Evolutionary conservation across 176 grass and related monocot species (phyloP).

Genomic region (Ensete ventricosum): DNA sequence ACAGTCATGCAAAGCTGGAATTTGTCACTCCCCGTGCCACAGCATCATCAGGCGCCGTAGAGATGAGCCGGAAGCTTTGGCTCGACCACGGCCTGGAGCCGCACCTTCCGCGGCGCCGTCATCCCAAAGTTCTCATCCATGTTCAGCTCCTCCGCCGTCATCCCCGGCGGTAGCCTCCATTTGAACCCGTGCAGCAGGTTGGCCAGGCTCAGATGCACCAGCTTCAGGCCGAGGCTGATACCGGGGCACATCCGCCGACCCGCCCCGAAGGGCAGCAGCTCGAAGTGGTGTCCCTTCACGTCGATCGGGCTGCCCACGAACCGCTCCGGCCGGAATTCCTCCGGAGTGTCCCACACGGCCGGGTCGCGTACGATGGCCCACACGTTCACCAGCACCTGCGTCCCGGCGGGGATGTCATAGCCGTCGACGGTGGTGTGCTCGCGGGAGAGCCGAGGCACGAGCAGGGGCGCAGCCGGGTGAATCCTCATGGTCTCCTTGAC

Average conservation of each 20-base stretch:
- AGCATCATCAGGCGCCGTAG: not conserved
- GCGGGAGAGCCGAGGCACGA: not conserved
- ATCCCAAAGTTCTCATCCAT: constrained; percentile 33
- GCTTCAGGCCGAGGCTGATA: constrained; percentile 37
- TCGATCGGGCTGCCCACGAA: constrained; percentile 35
- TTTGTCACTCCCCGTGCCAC: too few species aligned
- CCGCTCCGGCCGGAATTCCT: constrained; percentile 42
- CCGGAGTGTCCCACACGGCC: constrained; percentile 36
- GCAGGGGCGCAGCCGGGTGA: not conserved
- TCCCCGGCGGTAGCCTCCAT: constrained; percentile 41
- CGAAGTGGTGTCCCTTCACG: constrained; percentile 46
- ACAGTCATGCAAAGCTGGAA: too few species aligned
- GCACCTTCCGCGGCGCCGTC: not conserved
- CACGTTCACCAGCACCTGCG: constrained; percentile 43
- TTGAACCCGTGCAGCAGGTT: constrained; percentile 45
- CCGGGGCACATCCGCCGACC: constrained; percentile 61
- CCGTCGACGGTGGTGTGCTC: constrained; percentile 26
- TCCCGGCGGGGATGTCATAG: constrained; percentile 44
- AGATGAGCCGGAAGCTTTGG: constrained; percentile 4
- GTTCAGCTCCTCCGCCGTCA: constrained; percentile 30
- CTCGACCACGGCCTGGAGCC: not conserved
- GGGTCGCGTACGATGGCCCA: constrained; percentile 54
- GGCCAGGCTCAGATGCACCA: constrained; percentile 38
- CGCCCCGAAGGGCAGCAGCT: constrained; percentile 49
- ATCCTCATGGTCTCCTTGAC: constrained; percentile 7